Evolutionary conservation across 148 eudicot genomes (phyloP), one percentile per base, ranked within the genome.

Genomic region (Pharnaceum exiguum): DNA sequence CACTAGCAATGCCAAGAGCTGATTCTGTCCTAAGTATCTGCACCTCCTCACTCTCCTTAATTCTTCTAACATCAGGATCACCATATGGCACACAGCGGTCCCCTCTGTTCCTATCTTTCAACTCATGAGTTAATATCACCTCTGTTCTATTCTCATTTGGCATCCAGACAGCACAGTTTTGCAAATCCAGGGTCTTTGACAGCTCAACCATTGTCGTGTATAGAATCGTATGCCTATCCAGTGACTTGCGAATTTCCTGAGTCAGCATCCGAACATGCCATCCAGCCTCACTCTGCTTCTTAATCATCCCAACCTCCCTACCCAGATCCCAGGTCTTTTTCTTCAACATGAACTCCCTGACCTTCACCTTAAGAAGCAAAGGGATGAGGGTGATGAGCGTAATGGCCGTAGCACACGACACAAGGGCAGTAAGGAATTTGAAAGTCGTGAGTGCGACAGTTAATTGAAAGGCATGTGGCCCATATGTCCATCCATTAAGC

Each of bases 131-230:
- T 28, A 87, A 60, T 36, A 75, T 76, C 76, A 90, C 75, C 62
- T 80, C 82, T 0, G 93, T 87, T 48, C 72, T 80, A 15, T 66
- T 60, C 66, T 79, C 89, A 65, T 87, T 81, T 18, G 95, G 97
- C 97, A 90, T 87, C 97, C 97, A 90, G 59, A 90, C 81, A 45
- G 82, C 93, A 62, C 95, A 90, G 55, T 87, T 87, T 36, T 73
- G 74, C 76, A 90, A 77, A 69, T 79, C 82, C 60, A 90, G 69
- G 4, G 84, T 78, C 60, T 84, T 77, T 3, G 97, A 90, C 11
- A 90, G 76, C 78, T 87, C 89, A 18, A 84, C 89, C 67, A 90
- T 55, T 1, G 97, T 90, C 0, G 93, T 82, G 64, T 87, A 60
- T 45, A 90, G 38, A 46, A 90, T 87, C 0, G 87, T 87, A 43